These are phyloP conservation scores for Neopestalotiopsis rosae DNA, from an alignment of 2,329 filamentous ascomycete genomes.

Conservation along the genomic window DNA sequence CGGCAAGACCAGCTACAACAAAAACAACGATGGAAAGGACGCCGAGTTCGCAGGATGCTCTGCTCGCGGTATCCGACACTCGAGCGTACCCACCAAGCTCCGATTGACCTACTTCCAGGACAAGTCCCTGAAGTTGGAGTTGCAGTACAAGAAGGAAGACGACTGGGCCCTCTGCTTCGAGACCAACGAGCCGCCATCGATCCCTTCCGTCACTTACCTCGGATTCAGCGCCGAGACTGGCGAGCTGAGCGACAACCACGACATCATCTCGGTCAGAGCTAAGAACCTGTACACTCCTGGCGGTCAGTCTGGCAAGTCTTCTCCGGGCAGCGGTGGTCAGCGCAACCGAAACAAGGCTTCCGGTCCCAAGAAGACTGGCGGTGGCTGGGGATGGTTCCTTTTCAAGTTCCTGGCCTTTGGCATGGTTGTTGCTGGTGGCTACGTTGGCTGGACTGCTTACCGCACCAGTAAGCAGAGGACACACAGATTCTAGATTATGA, in stretches of 20 bases:
- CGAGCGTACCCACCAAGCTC: conserved; percentile 80
- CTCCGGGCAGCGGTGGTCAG: conserved; percentile 39
- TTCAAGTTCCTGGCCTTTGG: conserved; percentile 84
- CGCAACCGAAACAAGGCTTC: conserved; percentile 45
- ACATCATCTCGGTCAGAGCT: conserved; percentile 86
- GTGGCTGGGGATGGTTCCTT: conserved; percentile 68
- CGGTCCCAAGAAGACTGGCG: conserved; percentile 43
- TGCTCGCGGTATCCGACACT: conserved; percentile 85
- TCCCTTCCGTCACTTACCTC: conserved; percentile 78
- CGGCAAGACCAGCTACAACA: conserved; percentile 86
- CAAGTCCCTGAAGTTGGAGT: conserved; percentile 85
- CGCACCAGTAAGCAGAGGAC: conserved; percentile 67
- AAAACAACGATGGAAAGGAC: conserved; percentile 90
- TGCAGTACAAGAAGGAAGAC: conserved; percentile 91
- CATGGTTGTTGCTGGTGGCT: conserved; percentile 72
- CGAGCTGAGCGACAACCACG: conserved; percentile 96
- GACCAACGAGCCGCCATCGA: conserved; percentile 70
- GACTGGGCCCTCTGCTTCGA: conserved; percentile 93
- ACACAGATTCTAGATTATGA: conserved; percentile 56
- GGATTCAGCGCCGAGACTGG: conserved; percentile 89
- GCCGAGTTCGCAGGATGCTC: conserved; percentile 95
- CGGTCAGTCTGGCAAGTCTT: conserved; percentile 50
- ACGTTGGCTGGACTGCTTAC: conserved; percentile 87
- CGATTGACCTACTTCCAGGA: conserved; percentile 96
- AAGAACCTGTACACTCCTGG: conserved; percentile 82